phyloP scores from a whole-genome alignment of 495 filamentous ascomycete species.

The Aspergillus incahuasiensis region DNA sequence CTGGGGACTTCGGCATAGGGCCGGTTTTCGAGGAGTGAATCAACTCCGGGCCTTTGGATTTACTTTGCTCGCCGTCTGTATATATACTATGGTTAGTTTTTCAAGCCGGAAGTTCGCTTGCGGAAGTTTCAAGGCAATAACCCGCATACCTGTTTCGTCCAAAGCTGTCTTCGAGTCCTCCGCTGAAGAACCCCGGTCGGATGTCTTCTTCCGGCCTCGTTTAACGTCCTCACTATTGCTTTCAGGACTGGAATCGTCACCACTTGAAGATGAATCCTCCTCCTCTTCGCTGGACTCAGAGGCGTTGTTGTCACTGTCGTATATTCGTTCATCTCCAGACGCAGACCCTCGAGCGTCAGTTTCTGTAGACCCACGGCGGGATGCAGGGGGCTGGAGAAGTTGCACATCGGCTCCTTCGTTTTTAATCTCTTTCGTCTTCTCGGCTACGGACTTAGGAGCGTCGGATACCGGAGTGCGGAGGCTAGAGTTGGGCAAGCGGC shows the following conservation, averaged over 20 bases:
- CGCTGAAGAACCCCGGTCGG: slow-evolving; percentile 20
- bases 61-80: neutral
- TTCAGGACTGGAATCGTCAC: slow-evolving; percentile 36
- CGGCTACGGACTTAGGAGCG: slow-evolving; percentile 28
- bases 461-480: slow-evolving; percentile 26
- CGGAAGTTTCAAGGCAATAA: neutral
- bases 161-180: slow-evolving; percentile 17
- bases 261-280: slow-evolving; percentile 41
- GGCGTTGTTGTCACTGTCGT: slow-evolving; percentile 52
- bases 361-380: slow-evolving; percentile 34
- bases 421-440: slow-evolving; percentile 4
- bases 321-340: slow-evolving; percentile 53
- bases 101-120: neutral
- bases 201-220: slow-evolving; percentile 27
- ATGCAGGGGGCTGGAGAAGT: slow-evolving; percentile 38
- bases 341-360: slow-evolving; percentile 10
- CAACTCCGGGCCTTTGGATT: slow-evolving; percentile 5
- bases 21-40: slow-evolving; percentile 20
- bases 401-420: slow-evolving; percentile 49
- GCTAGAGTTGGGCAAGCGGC: slow-evolving; percentile 35
- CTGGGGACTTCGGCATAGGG: slow-evolving; percentile 47
- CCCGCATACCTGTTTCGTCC: slow-evolving; percentile 9
- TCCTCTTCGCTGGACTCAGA: slow-evolving; percentile 53
- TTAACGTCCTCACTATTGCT: slow-evolving; percentile 25
- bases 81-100: neutral